phyloP scores from a whole-genome alignment of 345 rosid species.

The Aegle marmelos region DNA sequence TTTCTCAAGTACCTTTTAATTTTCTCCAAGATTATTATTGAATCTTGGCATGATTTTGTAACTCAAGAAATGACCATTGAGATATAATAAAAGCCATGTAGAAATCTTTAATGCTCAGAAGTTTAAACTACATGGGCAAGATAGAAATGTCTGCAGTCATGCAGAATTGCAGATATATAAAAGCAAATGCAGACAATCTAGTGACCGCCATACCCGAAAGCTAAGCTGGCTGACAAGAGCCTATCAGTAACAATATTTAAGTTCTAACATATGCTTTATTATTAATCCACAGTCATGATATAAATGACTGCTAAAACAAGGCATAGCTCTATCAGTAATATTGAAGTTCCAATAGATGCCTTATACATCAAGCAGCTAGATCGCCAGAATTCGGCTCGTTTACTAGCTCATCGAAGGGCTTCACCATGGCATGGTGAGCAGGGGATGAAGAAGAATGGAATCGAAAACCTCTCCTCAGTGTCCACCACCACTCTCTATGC shows the following conservation, averaged over 20 bases:
- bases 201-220: not conserved
- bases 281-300: too few relatives aligned
- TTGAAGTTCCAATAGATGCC: not conserved
- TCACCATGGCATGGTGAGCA: constrained; percentile 46
- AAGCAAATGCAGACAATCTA: too few relatives aligned
- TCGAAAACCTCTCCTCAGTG: constrained; percentile 42
- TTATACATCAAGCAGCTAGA: too few relatives aligned
- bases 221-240: not conserved
- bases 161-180: too few relatives aligned
- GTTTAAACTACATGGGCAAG: too few relatives aligned
- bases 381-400: constrained; percentile 33
- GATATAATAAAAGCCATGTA: too few relatives aligned
- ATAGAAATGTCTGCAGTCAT: too few relatives aligned
- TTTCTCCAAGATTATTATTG: not conserved
- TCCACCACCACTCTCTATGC: not conserved
- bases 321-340: too few relatives aligned
- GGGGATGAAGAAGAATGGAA: constrained; percentile 59
- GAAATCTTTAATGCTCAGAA: not conserved
- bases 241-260: too few relatives aligned
- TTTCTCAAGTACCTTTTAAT: too few relatives aligned
- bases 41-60: not conserved
- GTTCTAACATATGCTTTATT: fast-evolving
- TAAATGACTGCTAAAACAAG: too few relatives aligned
- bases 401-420: constrained; percentile 57
- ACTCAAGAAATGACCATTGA: not conserved